phyloP scores from a whole-genome alignment of 2,329 filamentous ascomycete genomes.

The Colletotrichum zoysiae region DNA sequence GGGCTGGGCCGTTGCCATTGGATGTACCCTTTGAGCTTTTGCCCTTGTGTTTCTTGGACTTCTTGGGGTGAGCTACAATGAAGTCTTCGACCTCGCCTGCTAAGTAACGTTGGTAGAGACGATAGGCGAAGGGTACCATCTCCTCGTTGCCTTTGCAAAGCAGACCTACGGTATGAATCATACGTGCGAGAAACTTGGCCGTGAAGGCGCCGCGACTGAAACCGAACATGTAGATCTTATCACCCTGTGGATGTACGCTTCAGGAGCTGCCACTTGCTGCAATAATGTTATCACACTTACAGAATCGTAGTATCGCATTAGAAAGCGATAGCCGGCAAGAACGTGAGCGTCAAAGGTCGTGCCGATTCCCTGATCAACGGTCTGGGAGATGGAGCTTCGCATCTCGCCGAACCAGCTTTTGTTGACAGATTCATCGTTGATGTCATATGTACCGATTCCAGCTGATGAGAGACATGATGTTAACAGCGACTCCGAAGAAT shows the following conservation, averaged over 20 bases:
- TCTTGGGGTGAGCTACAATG: constrained; percentile 43
- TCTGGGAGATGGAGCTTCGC: constrained; percentile 53
- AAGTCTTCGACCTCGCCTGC: constrained; percentile 54
- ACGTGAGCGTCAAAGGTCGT: constrained; percentile 65
- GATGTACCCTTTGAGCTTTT: constrained; percentile 38
- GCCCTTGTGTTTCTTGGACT: constrained; percentile 12
- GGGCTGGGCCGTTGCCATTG: neutral
- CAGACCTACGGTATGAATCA: constrained; percentile 63
- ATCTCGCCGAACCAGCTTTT: constrained; percentile 52
- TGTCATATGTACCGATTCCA: constrained; percentile 64
- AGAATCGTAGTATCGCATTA: constrained; percentile 66
- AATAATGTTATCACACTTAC: constrained; percentile 44
- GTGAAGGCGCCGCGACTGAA: constrained; percentile 67
- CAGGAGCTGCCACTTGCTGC: neutral
- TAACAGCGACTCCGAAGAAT: neutral
- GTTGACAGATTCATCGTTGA: constrained; percentile 57
- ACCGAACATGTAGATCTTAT: constrained; percentile 67
- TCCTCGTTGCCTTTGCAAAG: constrained; percentile 66
- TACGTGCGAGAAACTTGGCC: constrained; percentile 65
- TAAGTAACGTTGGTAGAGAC: constrained; percentile 57
- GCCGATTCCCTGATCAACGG: constrained; percentile 58
- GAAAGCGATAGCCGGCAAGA: constrained; percentile 64
- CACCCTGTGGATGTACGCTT: constrained; percentile 49
- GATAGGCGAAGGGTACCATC: constrained; percentile 64
- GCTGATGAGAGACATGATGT: constrained; percentile 46